Base-by-base conservation (phyloP, 2,329 filamentous ascomycete species). In the Xylariaceae sp. region DNA sequence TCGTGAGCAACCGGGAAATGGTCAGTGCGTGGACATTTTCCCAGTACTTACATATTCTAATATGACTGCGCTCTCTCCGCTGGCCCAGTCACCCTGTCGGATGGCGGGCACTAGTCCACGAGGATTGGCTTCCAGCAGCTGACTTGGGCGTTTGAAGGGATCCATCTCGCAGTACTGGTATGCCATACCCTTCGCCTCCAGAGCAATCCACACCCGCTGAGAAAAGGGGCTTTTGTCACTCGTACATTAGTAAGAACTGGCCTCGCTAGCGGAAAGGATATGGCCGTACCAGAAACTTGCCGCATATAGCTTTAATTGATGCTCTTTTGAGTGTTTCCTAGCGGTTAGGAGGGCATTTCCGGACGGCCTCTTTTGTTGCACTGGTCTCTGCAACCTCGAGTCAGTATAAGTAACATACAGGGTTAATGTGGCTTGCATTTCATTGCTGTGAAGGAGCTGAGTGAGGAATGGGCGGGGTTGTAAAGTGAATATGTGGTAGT, bases 81-180 rank as follows among this genome's bases (percentile, higher is more conserved):
- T 90, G 0, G 85, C 84, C 88, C 89, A 95, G 57, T 89, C 83
- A 10, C 86, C 87, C 68, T 94, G 86, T 37, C 84, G 78, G 54
- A 95, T 78, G 8, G 85, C 87, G 7, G 90, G 90, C 2, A 95
- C 87, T 7, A 88, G 75, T 1, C 88, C 88, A 49, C 85, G 77
- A 2, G 88, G 87, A 61, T 91, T 92, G 47, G 90, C 82, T 59
- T 90, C 87, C 21, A 91, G 76, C 29, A 92, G 74, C 13, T 70
- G 66, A 40, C 68, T 67, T 8, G 82, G 87, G 58, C 88, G 87
- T 61, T 85, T 82, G 67, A 89, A 91, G 7, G 89, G 87, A 65
- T 95, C 87, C 43, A 89, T 84, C 70, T 95, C 90, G 63, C 90
- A 85, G 70, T 95, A 95, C 67, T 95, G 88, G 67, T 95, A 95